Evolutionary conservation across 2,329 filamentous ascomycete genomes (phyloP), one percentile per base, ranked within the genome.

Genomic region (Scedosporium boydii): DNA sequence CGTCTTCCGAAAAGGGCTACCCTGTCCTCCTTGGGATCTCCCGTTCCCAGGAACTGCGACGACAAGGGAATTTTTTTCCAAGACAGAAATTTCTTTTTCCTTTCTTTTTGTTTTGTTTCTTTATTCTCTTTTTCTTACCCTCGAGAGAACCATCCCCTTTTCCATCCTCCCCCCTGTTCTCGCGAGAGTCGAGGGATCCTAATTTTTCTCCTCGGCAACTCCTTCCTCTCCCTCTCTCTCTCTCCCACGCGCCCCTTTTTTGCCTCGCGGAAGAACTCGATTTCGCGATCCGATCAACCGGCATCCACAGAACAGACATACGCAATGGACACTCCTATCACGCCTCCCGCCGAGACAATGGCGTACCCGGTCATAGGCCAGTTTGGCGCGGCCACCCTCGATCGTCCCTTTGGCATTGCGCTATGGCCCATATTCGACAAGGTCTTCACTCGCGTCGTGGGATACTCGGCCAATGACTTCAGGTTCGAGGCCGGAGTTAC

Each of bases 371-470:
- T 55, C 23, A 14, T 61, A 46, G 48, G 55, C 55, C 56, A 59
- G 56, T 21, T 87, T 65, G 82, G 90, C 73, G 74, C 86, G 68
- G 93, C 93, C 63, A 91, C 91, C 65, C 82, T 98, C 76, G 93
- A 97, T 74, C 87, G 90, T 67, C 93, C 93, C 41, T 98, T 98
- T 71, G 95, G 93, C 75, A 80, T 98, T 68, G 82, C 90, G 66
- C 79, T 97, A 76, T 98, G 95, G 95, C 91, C 93, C 69, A 86
- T 96, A 77, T 98, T 98, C 84, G 89, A 88, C 79, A 91, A 92
- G 80, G 87, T 82, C 69, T 98, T 89, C 78, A 88, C 89, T 74
- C 75, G 81, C 63, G 80, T 91, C 67, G 83, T 84, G 63, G 93
- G 93, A 71, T 96, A 93, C 77, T 87, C 90, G 67, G 87, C 90